Evolutionary conservation across 257 asterid species (phyloP), one percentile per base, ranked within the genome.

Genomic region (Mitragyna speciosa): DNA sequence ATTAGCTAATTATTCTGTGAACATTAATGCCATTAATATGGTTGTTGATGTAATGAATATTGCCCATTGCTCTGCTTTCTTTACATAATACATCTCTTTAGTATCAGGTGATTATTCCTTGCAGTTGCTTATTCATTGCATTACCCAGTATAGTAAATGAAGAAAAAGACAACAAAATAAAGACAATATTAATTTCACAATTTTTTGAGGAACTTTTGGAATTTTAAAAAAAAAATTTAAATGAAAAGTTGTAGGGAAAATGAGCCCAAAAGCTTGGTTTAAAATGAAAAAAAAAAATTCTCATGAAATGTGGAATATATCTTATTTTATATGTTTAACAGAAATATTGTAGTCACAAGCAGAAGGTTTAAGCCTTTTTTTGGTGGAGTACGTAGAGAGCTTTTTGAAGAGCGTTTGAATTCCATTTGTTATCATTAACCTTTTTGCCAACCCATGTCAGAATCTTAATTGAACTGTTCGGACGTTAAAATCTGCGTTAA

Each of bases 21-120:
- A 75, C 58, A 79, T 79, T 45, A 73, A 43, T 79, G 82, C 51
- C 74, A 73, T 74, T 80, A 47, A 75, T 75, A 39, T 41, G 79
- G 80, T 66, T 41, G 80, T 81, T 75, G 77, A 56, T 75, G 84
- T 67, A 75, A 81, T 68, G 59, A 67, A 75, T 75, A 76, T 24
- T 49, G 59, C 64, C 48, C 24, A 28, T n/a, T 67, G n/a, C n/a
- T 66, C 54, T 15, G 79, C 80, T 67, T 69, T 36, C 61, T 74
- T 66, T 36, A 11, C 71, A 8, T 39, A 8, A 39, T 36, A 30
- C 49, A 6, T 45, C 49, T 45, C 2, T 45, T 45, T 45, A 45
- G 49, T 45, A 45, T 36, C 68, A 48, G 43, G 70, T n/a, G 64
- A 49, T 65, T 74, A 75, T 43, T 79, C 66, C 72, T 56, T 16